Base-by-base conservation (phyloP, 495 filamentous ascomycete genomes). In the Clohesyomyces aquaticus region DNA sequence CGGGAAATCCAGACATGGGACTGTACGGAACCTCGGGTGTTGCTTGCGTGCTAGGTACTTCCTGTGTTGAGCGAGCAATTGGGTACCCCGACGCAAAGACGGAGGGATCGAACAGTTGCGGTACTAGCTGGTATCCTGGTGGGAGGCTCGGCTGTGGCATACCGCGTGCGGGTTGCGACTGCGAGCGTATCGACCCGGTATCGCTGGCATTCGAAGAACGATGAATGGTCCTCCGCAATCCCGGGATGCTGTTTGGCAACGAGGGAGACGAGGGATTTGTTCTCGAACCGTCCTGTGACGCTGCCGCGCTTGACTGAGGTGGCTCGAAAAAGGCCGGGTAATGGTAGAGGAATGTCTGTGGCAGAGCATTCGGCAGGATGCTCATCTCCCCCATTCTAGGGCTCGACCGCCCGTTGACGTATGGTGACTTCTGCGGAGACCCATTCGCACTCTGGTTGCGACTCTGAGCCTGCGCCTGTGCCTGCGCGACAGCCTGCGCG, bases 231-330 rank as follows among this genome's bases (percentile, higher is more conserved):
- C 85, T 80, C 29, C 85, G 79, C 35, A 85, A 73, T 54, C 85
- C 82, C 52, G 85, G 85, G 49, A 82, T 73, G 16, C 75, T 77
- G 55, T 76, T 67, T 25, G 77, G 67, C n/a, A 83, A 69, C 1
- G 85, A 86, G 10, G 86, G 86, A 16, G 86, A 88, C 6, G 86
- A 81, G 8, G 86, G 86, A 50, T 87, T 87, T 12, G 85, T 87
- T 50, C 59, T 71, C 14, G 73, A 66, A 38, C 73, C 74, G 50
- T 77, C 72, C 45, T 70, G 69, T 35, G 72, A 67, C 16, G 51
- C 46, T 12, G 73, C 42, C n/a, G 47, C 29, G 73, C 71, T 1
- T 76, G 77, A 65, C 58, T 81, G 82, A 0, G 79, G 23, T 18
- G 65, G 69, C 10, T 75, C 77, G 77, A 79, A 71, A 76, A 74